Conservation (phyloP, 306 rosid species). For the Inga oerstediana region DNA sequence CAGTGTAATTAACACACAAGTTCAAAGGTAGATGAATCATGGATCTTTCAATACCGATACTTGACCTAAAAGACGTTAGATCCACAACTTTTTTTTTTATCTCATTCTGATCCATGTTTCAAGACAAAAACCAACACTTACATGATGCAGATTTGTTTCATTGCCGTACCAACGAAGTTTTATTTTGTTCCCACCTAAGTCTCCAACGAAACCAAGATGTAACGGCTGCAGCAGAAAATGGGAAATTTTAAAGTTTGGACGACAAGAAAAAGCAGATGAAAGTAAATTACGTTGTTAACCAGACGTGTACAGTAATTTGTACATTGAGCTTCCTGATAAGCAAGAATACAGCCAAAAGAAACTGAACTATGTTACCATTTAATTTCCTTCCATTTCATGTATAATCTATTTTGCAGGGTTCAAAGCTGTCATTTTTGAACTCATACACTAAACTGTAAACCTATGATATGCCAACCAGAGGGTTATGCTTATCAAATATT, state of each 20-base stretch:
- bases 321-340: neutral
- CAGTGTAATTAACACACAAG: slow-evolving; percentile 3
- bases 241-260: slow-evolving; percentile 7
- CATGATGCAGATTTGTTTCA: slow-evolving; percentile 90
- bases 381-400: slow-evolving; percentile 6
- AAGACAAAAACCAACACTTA: slow-evolving; percentile 40
- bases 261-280: neutral
- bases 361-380: neutral
- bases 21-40: slow-evolving; percentile 6
- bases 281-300: slow-evolving; percentile 1
- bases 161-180: slow-evolving; percentile 77
- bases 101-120: neutral
- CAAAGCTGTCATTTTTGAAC: slow-evolving; percentile 17
- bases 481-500: neutral
- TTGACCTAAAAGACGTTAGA: neutral
- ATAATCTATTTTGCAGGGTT: neutral
- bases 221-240: slow-evolving; percentile 66
- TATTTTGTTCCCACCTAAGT: slow-evolving; percentile 76
- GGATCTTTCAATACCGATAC: slow-evolving; percentile 15
- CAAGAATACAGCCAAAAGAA: neutral
- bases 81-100: slow-evolving; percentile 2
- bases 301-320: neutral
- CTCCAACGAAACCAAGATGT: slow-evolving; percentile 89
- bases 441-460: neutral
- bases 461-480: neutral